Conservation (phyloP, 2,329 filamentous ascomycete species). For the Fusarium decemcellulare region DNA sequence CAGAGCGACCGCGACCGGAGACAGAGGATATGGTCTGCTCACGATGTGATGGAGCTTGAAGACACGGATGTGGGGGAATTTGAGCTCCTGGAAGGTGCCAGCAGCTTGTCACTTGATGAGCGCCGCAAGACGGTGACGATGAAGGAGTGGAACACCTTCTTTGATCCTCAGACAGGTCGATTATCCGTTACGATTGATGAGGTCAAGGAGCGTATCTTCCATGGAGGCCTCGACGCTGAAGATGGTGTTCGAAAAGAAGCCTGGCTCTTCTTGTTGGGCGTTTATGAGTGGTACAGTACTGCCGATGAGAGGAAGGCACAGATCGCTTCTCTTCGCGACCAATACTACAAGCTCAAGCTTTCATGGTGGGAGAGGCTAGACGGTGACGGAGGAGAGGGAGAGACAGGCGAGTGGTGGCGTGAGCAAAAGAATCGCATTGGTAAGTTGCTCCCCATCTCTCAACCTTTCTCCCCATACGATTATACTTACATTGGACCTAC, state of each 20-base stretch:
- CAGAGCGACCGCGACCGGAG: slow-evolving; percentile 91
- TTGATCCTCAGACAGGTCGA: slow-evolving; percentile 81
- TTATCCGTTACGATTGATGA: slow-evolving; percentile 88
- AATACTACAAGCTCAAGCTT: slow-evolving; percentile 94
- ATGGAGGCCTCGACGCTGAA: slow-evolving; percentile 89
- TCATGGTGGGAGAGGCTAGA: slow-evolving; percentile 96
- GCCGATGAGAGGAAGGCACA: slow-evolving; percentile 86
- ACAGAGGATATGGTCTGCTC: slow-evolving; percentile 92
- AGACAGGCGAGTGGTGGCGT: slow-evolving; percentile 95
- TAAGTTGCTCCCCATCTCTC: slow-evolving; percentile 62
- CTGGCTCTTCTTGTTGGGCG: slow-evolving; percentile 93
- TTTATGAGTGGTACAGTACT: slow-evolving; percentile 94
- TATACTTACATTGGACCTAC: slow-evolving; percentile 45
- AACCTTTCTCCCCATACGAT: slow-evolving; percentile 8
- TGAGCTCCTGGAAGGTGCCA: slow-evolving; percentile 88
- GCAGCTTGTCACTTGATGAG: slow-evolving; percentile 81
- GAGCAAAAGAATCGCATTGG: slow-evolving; percentile 95
- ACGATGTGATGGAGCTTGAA: slow-evolving; percentile 93
- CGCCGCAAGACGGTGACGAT: slow-evolving; percentile 82
- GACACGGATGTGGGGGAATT: slow-evolving; percentile 97
- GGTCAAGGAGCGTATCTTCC: slow-evolving; percentile 97
- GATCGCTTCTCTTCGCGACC: slow-evolving; percentile 88
- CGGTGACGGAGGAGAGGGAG: slow-evolving; percentile 83
- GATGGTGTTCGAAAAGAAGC: slow-evolving; percentile 96
- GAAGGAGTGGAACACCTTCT: slow-evolving; percentile 92